These are phyloP conservation scores for Polyplosphaeria fusca DNA, from an alignment of 495 filamentous ascomycete species.

Conservation along the genomic window DNA sequence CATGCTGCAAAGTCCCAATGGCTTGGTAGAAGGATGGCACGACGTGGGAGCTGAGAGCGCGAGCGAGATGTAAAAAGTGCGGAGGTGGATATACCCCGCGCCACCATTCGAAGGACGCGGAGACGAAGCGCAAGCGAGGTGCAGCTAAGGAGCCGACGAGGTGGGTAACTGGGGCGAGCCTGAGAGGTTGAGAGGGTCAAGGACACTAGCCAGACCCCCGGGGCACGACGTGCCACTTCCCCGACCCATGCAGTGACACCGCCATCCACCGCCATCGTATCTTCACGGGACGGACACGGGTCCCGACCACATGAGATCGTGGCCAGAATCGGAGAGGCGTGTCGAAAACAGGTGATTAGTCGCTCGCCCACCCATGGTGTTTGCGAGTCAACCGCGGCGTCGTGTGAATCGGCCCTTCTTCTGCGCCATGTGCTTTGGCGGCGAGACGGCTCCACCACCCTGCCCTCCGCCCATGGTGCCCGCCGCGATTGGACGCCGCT, in stretches of 20 bases:
- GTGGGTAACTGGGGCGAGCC: neutral
- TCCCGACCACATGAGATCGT: too few relatives aligned
- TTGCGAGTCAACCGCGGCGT: neutral
- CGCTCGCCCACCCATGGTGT: too few relatives aligned
- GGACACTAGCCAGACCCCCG: too few relatives aligned
- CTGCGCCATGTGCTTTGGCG: neutral
- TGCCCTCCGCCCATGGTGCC: neutral
- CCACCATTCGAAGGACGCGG: neutral
- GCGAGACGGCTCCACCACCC: neutral
- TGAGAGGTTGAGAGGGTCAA: neutral
- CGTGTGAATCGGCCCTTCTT: neutral
- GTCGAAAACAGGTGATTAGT: too few relatives aligned
- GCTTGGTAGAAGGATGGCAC: neutral
- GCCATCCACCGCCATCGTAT: too few relatives aligned
- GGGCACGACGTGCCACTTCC: too few relatives aligned
- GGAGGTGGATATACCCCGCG: neutral
- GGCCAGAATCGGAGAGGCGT: too few relatives aligned
- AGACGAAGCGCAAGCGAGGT: neutral
- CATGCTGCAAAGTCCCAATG: neutral
- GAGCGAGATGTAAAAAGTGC: constrained; percentile 1
- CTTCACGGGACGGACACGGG: too few relatives aligned
- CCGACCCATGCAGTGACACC: too few relatives aligned
- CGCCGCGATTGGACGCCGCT: neutral
- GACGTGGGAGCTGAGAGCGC: neutral
- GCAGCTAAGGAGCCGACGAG: neutral